Conservation (phyloP, 2,329 filamentous ascomycete species). For the Aspergillus fructus region DNA sequence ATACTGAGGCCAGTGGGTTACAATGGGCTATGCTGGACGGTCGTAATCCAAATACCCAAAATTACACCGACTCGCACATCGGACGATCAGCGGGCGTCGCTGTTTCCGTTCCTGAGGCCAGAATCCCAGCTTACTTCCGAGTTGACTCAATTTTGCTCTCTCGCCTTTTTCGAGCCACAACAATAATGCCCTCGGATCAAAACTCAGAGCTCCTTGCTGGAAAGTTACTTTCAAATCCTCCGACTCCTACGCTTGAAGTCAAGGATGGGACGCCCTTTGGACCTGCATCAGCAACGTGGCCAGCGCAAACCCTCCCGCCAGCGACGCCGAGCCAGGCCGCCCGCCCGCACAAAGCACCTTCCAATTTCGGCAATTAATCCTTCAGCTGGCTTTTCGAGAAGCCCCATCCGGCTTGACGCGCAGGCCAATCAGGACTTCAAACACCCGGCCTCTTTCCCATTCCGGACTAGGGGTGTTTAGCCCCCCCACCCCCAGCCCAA, state of each 20-base stretch:
- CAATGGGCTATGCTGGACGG: background rate
- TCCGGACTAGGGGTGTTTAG: background rate
- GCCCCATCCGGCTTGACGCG: background rate
- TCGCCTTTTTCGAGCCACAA: background rate
- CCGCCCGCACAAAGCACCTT: background rate
- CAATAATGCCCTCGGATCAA: background rate
- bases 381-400: background rate
- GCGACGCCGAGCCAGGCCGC: background rate
- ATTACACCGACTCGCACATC: slow-evolving; percentile 8
- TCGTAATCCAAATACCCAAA: background rate
- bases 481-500: slow-evolving; percentile 10
- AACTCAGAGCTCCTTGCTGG: background rate
- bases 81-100: slow-evolving; percentile 25
- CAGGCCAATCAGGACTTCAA: background rate
- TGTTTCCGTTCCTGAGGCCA: slow-evolving; percentile 13
- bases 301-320: background rate
- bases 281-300: background rate
- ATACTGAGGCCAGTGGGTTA: background rate
- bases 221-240: background rate
- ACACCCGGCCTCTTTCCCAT: background rate
- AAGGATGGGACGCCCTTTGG: background rate
- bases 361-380: slow-evolving; percentile 1
- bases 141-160: background rate
- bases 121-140: slow-evolving; percentile 5
- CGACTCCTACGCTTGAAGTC: too few relatives aligned